These are phyloP conservation scores for Cryptosporidium canis DNA, from an alignment of 169 alveolate species.

Conservation along the genomic window DNA sequence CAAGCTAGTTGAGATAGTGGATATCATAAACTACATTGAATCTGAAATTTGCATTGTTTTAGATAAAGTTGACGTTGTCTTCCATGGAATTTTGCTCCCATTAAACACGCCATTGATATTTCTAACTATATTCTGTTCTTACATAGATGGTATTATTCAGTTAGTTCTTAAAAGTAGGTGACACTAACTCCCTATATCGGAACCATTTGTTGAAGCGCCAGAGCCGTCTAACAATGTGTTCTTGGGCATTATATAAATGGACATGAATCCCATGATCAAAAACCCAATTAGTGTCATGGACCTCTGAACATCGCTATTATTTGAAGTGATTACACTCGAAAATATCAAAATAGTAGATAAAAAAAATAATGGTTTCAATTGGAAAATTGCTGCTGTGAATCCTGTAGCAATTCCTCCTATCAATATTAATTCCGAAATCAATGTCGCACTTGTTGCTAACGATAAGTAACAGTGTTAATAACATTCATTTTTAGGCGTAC, in stretches of 20 bases:
- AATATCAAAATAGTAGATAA: slow-evolving; percentile 26
- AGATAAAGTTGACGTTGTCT: background rate
- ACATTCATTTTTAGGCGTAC: slow-evolving; percentile 22
- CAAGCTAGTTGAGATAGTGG: background rate
- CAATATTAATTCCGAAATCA: slow-evolving; percentile 41
- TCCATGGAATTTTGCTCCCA: slow-evolving; percentile 49
- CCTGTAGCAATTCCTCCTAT: slow-evolving; percentile 36
- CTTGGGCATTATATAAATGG: slow-evolving; percentile 33
- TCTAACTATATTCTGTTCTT: slow-evolving; percentile 11
- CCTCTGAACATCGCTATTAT: slow-evolving; percentile 45
- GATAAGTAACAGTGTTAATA: background rate
- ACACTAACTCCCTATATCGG: background rate
- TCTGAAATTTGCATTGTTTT: background rate
- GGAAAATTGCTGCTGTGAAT: slow-evolving; percentile 59
- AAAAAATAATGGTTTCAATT: slow-evolving; percentile 10
- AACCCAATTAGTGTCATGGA: slow-evolving; percentile 38
- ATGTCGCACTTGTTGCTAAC: slow-evolving; percentile 50
- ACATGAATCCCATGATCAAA: slow-evolving; percentile 48
- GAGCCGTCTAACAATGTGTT: background rate
- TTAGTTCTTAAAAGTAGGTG: background rate
- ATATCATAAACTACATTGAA: background rate
- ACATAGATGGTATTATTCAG: slow-evolving; percentile 56
- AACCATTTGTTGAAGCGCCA: background rate
- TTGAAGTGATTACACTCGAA: slow-evolving; percentile 48
- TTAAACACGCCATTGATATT: slow-evolving; percentile 52